Conservation (phyloP, 208 protist species). For the Porcisia hertigi region DNA sequence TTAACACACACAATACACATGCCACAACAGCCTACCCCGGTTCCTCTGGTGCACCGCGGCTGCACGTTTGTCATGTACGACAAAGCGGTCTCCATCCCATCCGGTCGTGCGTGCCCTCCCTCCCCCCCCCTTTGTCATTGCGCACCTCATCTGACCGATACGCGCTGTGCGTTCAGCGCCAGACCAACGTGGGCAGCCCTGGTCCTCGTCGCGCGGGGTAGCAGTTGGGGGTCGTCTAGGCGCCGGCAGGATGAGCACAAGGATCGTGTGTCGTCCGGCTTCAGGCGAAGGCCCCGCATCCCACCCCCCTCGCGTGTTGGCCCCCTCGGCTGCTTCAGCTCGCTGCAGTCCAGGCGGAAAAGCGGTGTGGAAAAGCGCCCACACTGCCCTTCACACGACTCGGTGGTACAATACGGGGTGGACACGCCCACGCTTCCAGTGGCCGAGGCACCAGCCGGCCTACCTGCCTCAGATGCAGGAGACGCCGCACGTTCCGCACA, state of each 20-base stretch:
- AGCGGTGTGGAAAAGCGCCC: too few species aligned
- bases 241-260: neutral
- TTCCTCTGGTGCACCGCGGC: neutral
- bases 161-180: neutral
- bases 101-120: neutral
- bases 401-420: neutral
- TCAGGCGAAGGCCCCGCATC: neutral
- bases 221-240: neutral
- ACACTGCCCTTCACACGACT: neutral
- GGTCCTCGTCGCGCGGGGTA: neutral
- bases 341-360: too few species aligned
- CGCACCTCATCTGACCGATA: neutral
- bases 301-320: neutral
- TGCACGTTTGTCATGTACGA: neutral
- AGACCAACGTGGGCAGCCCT: neutral
- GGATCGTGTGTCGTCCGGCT: neutral
- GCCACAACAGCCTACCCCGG: neutral
- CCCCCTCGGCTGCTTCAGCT: neutral
- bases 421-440: neutral
- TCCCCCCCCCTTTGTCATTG: neutral
- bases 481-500: neutral
- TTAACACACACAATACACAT: neutral
- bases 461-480: neutral
- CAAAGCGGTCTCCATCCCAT: neutral
- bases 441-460: neutral